phyloP scores from a whole-genome alignment of 345 rosid genomes.

The Acer saccharum region DNA sequence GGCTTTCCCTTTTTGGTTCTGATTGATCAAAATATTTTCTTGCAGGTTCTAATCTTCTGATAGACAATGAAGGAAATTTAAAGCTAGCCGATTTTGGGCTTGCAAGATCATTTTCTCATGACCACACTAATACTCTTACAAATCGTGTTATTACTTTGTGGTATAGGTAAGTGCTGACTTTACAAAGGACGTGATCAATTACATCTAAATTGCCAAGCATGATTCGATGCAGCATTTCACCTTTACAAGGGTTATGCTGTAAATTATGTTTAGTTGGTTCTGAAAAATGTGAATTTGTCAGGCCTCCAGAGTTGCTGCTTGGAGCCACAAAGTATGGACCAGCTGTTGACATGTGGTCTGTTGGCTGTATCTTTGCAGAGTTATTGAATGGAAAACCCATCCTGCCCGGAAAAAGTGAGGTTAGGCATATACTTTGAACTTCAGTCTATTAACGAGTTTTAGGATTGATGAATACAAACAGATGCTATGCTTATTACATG shows the following conservation, averaged over 20 bases:
- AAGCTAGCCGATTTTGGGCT: slow-evolving; percentile 99
- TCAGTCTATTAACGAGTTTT: not conserved
- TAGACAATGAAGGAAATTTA: slow-evolving; percentile 89
- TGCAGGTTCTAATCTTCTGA: slow-evolving; percentile 95
- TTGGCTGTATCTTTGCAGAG: slow-evolving; percentile 97
- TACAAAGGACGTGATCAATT: not conserved
- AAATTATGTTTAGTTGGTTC: slow-evolving; percentile 5
- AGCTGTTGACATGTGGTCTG: slow-evolving; percentile 98
- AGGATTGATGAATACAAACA: not conserved
- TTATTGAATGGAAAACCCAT: slow-evolving; percentile 90
- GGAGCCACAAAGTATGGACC: slow-evolving; percentile 97
- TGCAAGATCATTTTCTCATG: slow-evolving; percentile 82
- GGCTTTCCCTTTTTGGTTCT: not conserved
- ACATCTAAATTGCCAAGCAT: not conserved
- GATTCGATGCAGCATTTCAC: not conserved
- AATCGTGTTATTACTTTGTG: slow-evolving; percentile 95
- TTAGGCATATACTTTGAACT: slow-evolving; percentile 19
- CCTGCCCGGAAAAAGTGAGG: slow-evolving; percentile 95
- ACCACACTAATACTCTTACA: slow-evolving; percentile 77
- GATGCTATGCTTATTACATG: not conserved
- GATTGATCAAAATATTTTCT: slow-evolving; percentile 8
- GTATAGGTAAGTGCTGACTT: slow-evolving; percentile 68
- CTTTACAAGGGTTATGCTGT: not conserved
- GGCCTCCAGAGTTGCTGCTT: slow-evolving; percentile 96
- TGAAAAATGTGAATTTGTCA: slow-evolving; percentile 26